phyloP scores from a whole-genome alignment of 768 basidiomycete genomes.

The Paxillus involutus region DNA sequence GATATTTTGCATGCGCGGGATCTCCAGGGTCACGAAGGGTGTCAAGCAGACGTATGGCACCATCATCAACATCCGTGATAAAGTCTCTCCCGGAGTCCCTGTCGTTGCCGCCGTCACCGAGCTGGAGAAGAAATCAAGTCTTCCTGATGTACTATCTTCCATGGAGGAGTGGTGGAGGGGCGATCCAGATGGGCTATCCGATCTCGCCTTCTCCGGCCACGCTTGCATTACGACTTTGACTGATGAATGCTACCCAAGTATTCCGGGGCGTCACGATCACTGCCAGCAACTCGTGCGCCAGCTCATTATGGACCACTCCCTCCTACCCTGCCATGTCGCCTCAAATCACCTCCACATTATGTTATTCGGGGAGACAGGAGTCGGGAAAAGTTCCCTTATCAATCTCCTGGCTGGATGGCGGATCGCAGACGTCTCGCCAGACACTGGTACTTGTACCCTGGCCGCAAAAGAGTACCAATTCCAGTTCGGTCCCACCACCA shows the following conservation, averaged over 20 bases:
- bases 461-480: conserved; percentile 14
- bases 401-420: conserved; percentile 6
- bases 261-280: too few relatives aligned
- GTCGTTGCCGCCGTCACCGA: conserved; percentile 6
- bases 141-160: not conserved
- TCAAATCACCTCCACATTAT: conserved; percentile 20
- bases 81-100: too few relatives aligned
- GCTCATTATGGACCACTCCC: not conserved
- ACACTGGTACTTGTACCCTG: conserved; percentile 29
- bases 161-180: conserved; percentile 5
- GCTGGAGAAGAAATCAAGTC: conserved; percentile 15
- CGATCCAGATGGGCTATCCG: too few relatives aligned
- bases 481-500: not conserved
- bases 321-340: too few relatives aligned
- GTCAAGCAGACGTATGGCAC: too few relatives aligned
- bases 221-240: conserved; percentile 35
- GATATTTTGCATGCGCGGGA: not conserved
- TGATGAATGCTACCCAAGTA: not conserved
- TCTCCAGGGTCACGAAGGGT: too few relatives aligned
- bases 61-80: too few relatives aligned
- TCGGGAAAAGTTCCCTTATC: conserved; percentile 10
- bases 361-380: conserved; percentile 37
- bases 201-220: conserved; percentile 12
- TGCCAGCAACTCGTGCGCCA: not conserved
- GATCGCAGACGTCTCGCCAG: not conserved